Conservation (phyloP, 225 moss, liverwort and hornwort genomes). For the Physcomitrium patens region DNA sequence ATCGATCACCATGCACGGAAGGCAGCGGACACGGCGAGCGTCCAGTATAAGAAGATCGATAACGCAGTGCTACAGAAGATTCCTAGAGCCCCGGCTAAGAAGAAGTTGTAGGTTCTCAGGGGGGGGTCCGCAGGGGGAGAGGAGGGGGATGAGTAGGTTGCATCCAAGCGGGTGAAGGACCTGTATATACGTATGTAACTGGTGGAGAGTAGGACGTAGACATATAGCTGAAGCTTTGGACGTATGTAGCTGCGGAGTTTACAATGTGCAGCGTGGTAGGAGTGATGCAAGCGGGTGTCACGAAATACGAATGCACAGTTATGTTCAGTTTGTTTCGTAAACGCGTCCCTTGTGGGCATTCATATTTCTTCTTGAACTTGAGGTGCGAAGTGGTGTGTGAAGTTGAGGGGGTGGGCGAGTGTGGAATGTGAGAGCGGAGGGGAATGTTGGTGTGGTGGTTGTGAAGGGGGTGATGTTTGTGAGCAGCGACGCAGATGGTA, state of each 20-base stretch:
- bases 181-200: constrained; percentile 43
- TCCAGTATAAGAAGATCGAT: constrained; percentile 80
- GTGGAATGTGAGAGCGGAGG: no score
- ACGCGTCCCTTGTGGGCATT: not conserved
- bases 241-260: constrained; percentile 23
- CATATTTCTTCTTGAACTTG: not conserved
- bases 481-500: no score
- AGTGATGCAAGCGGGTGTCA: not conserved
- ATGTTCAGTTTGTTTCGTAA: not conserved
- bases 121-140: not conserved
- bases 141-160: constrained; percentile 6
- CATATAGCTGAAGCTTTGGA: constrained; percentile 23
- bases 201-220: constrained; percentile 39
- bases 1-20: constrained; percentile 73
- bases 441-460: no score
- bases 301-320: constrained; percentile 10
- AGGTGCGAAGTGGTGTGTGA: no score
- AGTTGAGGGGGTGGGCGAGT: no score
- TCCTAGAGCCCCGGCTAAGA: constrained; percentile 81
- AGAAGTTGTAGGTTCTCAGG: constrained; percentile 39
- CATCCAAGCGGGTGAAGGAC: constrained; percentile 38
- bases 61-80: constrained; percentile 76
- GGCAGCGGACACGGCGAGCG: constrained; percentile 48
- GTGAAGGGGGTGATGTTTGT: no score
- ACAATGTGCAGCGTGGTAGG: constrained; percentile 38